Evolutionary conservation across 108 stramenopile species (phyloP), one percentile per base, ranked within the genome.

Genomic region (Cylindrotheca closterium): DNA sequence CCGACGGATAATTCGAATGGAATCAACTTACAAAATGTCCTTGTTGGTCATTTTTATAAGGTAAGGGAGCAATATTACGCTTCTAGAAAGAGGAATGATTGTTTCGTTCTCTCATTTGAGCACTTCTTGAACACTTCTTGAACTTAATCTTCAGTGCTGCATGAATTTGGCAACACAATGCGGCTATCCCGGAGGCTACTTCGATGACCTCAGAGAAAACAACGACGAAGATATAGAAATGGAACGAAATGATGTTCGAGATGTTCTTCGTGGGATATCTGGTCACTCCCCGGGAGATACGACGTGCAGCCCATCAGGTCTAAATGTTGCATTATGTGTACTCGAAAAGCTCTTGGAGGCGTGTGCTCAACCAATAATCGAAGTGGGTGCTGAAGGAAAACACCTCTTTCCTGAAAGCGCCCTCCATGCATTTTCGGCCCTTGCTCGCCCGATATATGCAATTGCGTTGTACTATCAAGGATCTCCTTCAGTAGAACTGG

Each of bases 141-240:
- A 46, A 12, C 15, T 46, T 46, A 46, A 46, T n/a, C n/a, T n/a
- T 32, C 34, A 73, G 47, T 83, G 81, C 51, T 57, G 70, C 23
- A 73, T 88, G 72, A 68, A 59, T 26, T 74, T 93, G 23, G 83
- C 92, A 21, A 25, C 26, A 17, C 58, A 64, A 7, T 93, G 89
- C 60, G 70, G 71, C 2, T 93, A 93, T 63, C 87, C 92, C n/a
- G 2, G 27, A 1, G 73, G 56, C 52, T 93, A 91, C 49, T 93
- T 93, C 53, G 65, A 64, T 37, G 61, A 85, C 50, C 34, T 90
- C 18, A 47, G 60, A n/a, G 67, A 58, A 1, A 48, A 82, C 32
- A 87, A 71, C 30, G 87, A 89, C 47, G 92, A 93, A 52, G 89
- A 90, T n/a, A 18, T 85, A n/a, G 92, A 93, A 71, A 87, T 79